phyloP scores from a whole-genome alignment of 352 stramenopile species.

The Thalassiosira mediterranea region DNA sequence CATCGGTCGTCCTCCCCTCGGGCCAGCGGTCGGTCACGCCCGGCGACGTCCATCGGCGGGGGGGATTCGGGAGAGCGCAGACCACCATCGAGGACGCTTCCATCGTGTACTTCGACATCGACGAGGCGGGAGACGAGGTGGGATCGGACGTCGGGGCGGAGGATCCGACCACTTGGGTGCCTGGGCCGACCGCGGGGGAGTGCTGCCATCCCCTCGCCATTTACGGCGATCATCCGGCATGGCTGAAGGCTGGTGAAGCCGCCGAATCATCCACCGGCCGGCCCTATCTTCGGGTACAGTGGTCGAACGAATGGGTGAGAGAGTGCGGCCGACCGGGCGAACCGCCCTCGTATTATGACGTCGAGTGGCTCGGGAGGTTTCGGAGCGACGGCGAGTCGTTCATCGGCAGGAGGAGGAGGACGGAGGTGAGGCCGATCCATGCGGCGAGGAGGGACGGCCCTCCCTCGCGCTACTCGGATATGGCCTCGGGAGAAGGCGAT shows the following conservation, averaged over 20 bases:
- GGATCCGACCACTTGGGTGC: constrained; percentile 16
- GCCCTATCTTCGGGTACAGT: constrained; percentile 33
- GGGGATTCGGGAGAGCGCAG: too few relatives aligned
- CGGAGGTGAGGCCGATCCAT: constrained; percentile 33
- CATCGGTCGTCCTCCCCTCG: constrained; percentile 58
- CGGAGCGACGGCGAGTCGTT: constrained; percentile 43
- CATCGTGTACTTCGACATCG: constrained; percentile 33
- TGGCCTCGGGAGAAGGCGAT: constrained; percentile 2
- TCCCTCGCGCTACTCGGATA: constrained; percentile 12
- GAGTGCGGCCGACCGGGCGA: constrained; percentile 6
- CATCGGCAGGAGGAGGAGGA: constrained; percentile 17
- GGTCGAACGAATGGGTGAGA: constrained; percentile 6
- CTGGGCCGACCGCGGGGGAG: constrained; percentile 35
- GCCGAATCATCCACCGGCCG: background rate
- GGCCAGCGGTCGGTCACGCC: constrained; percentile 61
- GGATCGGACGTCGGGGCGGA: constrained; percentile 12
- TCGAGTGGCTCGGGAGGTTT: constrained; percentile 63
- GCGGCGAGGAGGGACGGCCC: constrained; percentile 20
- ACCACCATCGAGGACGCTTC: constrained; percentile 28
- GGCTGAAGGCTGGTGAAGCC: background rate
- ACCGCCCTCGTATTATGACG: constrained; percentile 59
- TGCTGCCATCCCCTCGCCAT: constrained; percentile 51
- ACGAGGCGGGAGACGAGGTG: background rate
- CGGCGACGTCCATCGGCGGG: too few relatives aligned
- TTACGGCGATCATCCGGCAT: constrained; percentile 46